A percentile compares a stretch with the other conserved stretches of the same genome.
These are phyloP conservation scores for Rosa rugosa DNA, from an alignment of 306 rosid genomes.

Conservation along the genomic window DNA sequence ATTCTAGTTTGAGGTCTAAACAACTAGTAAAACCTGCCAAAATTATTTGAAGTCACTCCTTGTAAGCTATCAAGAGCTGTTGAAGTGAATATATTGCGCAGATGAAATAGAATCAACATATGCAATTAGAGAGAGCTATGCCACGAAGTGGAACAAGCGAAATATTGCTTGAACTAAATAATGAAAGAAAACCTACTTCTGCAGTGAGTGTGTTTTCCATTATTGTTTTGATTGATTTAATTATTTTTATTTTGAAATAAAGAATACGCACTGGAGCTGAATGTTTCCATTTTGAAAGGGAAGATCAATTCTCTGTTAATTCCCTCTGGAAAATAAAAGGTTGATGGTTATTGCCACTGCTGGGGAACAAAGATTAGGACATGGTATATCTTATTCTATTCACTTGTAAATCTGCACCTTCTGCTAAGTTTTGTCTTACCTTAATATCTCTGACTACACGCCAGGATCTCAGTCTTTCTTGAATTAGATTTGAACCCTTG, in stretches of 20 bases:
- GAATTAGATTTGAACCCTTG: background rate
- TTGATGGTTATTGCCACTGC: background rate
- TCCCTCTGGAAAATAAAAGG: background rate
- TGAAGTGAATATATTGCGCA: background rate
- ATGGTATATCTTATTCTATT: background rate
- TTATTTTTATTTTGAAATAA: background rate
- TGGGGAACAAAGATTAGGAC: background rate
- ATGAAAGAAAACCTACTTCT: background rate
- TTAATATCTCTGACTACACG: background rate
- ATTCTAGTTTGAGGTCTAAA: background rate
- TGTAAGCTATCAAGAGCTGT: background rate
- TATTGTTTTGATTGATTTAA: too few relatives aligned
- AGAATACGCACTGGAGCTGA: background rate
- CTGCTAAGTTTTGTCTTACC: background rate
- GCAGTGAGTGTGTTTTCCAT: background rate
- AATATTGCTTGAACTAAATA: background rate
- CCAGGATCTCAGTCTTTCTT: background rate
- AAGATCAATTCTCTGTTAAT: background rate
- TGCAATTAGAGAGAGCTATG: background rate
- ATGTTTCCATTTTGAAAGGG: background rate
- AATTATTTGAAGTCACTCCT: background rate
- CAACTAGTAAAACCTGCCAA: background rate
- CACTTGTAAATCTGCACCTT: background rate
- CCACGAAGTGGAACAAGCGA: background rate
- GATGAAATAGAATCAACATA: background rate